Evolutionary conservation across 352 stramenopile genomes (phyloP), one percentile per base, ranked within the genome.

Genomic region (Pythium biforme): DNA sequence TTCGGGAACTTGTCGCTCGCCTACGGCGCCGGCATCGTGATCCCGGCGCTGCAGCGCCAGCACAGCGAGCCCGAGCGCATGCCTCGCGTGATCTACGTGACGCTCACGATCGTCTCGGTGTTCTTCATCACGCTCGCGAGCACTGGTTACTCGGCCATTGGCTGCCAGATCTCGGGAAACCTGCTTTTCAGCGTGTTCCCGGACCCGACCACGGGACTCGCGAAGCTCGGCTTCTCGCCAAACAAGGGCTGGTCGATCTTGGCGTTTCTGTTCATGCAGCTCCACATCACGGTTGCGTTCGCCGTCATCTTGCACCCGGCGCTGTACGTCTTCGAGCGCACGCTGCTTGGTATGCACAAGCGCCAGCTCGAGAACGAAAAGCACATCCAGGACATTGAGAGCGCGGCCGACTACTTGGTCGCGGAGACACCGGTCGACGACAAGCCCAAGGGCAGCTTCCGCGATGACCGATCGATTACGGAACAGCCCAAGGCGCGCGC

Each of bases 211-310:
- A 53, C 47, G 15, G 66, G 48, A 2, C 25, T 59, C 8, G 43
- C 65, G 6, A 39, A 48, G n/a, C 62, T 76, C 27, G 72, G 72
- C 14, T 78, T 78, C 49, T 45, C 34, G 29, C 43, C 62, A 5
- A 37, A 64, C 33, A 59, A 64, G 4, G 66, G 53, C 12, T 56
- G 56, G 23, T 69, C 74, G 1, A 62, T 76, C 17, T 17, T 76
- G 26, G 69, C 64, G 45, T 80, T 64, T 25, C 57, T 70, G 26
- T 73, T 71, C 63, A 83, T 83, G 75, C 73, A 81, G 40, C 40
- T 75, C 47, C 73, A 78, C 58, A 75, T 78, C 43, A 68, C 70
- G 6, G 72, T 77, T 22, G 70, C 70, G 0, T 77, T 77, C 20
- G 49, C 70, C 2, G 59, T 75, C 10, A 59, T 77, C 22, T 46